These are phyloP conservation scores for Bipolaris gigantea DNA, from an alignment of 2,329 filamentous ascomycete genomes.

Conservation along the genomic window DNA sequence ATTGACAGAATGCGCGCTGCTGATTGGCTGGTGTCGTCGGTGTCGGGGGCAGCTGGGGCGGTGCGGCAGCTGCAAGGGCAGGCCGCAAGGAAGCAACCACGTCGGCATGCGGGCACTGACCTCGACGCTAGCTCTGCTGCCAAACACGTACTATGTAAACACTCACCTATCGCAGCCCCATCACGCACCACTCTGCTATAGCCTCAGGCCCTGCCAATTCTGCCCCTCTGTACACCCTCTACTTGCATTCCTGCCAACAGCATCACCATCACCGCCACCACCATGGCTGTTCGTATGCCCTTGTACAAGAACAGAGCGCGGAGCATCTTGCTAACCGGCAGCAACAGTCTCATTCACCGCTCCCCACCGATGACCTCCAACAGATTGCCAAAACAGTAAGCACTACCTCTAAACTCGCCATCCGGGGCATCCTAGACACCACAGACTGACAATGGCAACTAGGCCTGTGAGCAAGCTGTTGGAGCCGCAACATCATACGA, in stretches of 20 bases:
- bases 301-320: neutral
- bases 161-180: neutral
- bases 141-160: constrained; percentile 12
- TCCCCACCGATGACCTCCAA: constrained; percentile 38
- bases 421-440: neutral
- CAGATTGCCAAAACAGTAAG: constrained; percentile 37
- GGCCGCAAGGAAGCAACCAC: constrained; percentile 8
- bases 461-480: constrained; percentile 84
- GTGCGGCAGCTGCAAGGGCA: neutral
- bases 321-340: neutral
- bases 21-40: neutral
- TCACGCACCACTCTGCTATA: neutral
- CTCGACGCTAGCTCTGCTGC: constrained; percentile 2
- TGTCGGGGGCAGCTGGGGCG: neutral
- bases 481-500: constrained; percentile 78
- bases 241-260: constrained; percentile 18
- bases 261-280: constrained; percentile 22
- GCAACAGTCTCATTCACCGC: constrained; percentile 27
- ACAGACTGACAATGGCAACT: constrained; percentile 10
- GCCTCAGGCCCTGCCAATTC: constrained; percentile 9
- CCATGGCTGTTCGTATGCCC: constrained; percentile 34
- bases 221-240: neutral
- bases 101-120: constrained; percentile 3
- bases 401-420: neutral
- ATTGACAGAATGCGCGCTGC: neutral